Base-by-base conservation (phyloP, 1,139 yeast genomes). In the Saccharomycopsis hybrid region DNA sequence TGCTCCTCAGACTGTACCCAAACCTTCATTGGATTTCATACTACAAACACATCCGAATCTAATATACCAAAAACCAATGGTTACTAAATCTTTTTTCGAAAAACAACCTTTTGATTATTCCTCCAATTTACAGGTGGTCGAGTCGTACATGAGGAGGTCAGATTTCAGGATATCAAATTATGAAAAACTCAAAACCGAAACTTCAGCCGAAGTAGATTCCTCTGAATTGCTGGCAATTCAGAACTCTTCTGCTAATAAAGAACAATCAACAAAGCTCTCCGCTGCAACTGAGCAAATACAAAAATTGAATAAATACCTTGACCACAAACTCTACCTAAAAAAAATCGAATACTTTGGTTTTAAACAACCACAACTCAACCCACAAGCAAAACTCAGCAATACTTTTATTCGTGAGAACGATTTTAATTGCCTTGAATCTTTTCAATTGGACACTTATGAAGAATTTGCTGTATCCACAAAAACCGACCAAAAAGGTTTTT, bases 401-500 rank as follows among this genome's bases (percentile, higher is more conserved):
- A 62, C 63, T 11, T 41, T 37, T 31, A 43, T 50, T 31, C 42
- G 48, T 5, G 44, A 50, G n/a, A 46, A 35, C 32, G 53, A 50
- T 43, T 46, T 28, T 41, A 36, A n/a, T 3, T 37, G 32, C 30
- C 18, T 27, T 3, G 51, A 48, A 25, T 54, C 55, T 2, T 41
- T 50, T 33, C 44, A 46, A 31, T 30, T 46, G 5, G 48, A 43
- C 35, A 31, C 41, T 5, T 43, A 37, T 25, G 48, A 49, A 33
- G 45, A 31, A 11, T 47, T 39, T 36, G 41, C 45, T 38, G 41
- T 50, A 52, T 38, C 56, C 48, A 36, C 50, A 50, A 35, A 36
- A 5, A 3, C 52, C 39, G 58, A 56, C 65, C 3, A 60, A 66
- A 2, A 55, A 57, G 30, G 56, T 57, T 49, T 60, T 63, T 42